phyloP scores from a whole-genome alignment of 176 grass and related monocot species.

The Musa schizocarpa region DNA sequence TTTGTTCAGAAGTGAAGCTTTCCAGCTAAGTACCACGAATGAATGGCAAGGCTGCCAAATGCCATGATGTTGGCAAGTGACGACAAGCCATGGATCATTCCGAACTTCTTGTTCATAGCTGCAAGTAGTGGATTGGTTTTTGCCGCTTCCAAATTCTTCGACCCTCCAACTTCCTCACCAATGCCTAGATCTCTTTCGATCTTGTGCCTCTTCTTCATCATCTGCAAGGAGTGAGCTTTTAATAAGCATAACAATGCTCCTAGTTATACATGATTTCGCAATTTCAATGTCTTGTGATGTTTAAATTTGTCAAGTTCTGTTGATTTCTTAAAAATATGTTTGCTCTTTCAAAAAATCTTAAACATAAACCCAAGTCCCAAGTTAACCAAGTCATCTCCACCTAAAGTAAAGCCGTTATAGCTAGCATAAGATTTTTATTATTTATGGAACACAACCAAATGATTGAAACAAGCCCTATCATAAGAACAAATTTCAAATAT shows the following conservation, averaged over 20 bases:
- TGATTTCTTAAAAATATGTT: too few species aligned
- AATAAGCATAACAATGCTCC: neutral
- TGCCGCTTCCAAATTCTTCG: conserved; percentile 69
- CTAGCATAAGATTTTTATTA: too few species aligned
- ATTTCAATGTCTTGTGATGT: too few species aligned
- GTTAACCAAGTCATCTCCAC: too few species aligned
- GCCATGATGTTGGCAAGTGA: conserved; percentile 94
- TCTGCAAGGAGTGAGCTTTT: conserved; percentile 22
- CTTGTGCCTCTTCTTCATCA: conserved; percentile 99
- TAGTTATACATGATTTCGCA: too few species aligned
- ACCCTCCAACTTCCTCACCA: conserved; percentile 81
- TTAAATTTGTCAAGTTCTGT: too few species aligned
- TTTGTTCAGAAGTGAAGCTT: conserved; percentile 65
- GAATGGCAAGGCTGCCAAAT: conserved; percentile 89
- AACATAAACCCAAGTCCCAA: too few species aligned
- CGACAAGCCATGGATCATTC: conserved; percentile 92
- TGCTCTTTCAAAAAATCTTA: too few species aligned
- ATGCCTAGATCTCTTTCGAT: conserved; percentile 84
- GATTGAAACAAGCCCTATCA: too few species aligned
- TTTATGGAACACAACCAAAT: too few species aligned
- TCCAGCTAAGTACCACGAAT: conserved; percentile 87
- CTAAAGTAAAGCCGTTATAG: too few species aligned
- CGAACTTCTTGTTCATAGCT: conserved; percentile 92
- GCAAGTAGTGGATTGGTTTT: conserved; percentile 69
- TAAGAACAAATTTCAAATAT: too few species aligned